Percentiles rank a stretch among this genome's conserved stretches.
Evolutionary conservation across 108 stramenopile genomes (phyloP).

Genomic region (Pseudonitzschia multistriata): DNA sequence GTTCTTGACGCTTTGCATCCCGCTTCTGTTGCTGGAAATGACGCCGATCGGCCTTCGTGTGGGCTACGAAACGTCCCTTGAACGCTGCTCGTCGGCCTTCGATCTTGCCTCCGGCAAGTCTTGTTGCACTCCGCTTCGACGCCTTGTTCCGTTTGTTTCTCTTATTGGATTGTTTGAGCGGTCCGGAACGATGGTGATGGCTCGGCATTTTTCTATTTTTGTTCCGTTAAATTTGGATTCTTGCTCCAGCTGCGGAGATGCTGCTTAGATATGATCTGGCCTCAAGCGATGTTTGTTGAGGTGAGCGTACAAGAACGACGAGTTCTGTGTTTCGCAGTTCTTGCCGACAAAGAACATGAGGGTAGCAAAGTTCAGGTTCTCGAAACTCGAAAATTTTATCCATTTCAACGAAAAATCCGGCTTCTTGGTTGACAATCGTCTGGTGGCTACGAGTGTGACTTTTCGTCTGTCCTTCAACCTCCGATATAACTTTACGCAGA

Average conservation of each 20-base stretch:
- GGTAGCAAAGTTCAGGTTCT: neutral
- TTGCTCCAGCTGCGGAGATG: neutral
- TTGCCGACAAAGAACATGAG: no score
- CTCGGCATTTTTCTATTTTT: slow-evolving; percentile 32
- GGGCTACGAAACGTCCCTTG: slow-evolving; percentile 26
- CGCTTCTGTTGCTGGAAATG: slow-evolving; percentile 64
- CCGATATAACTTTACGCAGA: no score
- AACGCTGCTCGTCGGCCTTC: slow-evolving; percentile 31
- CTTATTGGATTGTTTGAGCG: slow-evolving; percentile 74
- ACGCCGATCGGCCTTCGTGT: slow-evolving; percentile 69
- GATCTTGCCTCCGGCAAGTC: slow-evolving; percentile 67
- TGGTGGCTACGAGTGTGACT: neutral
- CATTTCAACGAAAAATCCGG: neutral
- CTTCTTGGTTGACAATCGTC: neutral
- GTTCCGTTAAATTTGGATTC: neutral
- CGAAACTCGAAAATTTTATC: neutral
- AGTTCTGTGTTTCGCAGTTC: neutral
- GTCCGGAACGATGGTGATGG: slow-evolving; percentile 56
- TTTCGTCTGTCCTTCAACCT: neutral
- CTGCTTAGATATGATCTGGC: no score
- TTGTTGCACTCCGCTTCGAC: slow-evolving; percentile 64
- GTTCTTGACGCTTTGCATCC: slow-evolving; percentile 45
- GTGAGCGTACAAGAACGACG: neutral
- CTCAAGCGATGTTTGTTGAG: no score
- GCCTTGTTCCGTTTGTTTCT: slow-evolving; percentile 75